Base-by-base conservation (phyloP, 164 flowering plant genomes). In the Vitis rupestris region DNA sequence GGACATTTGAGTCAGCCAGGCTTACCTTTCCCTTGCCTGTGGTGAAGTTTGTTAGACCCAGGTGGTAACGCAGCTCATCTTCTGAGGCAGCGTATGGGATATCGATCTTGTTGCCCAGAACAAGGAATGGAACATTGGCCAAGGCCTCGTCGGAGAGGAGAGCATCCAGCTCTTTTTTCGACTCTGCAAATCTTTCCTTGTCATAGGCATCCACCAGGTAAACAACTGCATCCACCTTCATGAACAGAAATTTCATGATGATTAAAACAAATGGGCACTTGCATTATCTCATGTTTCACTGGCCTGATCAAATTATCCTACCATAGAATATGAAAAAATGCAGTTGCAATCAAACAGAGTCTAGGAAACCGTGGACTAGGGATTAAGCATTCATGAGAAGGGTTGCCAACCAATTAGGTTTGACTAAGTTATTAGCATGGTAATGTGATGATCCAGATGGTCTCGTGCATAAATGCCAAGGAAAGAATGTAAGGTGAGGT, bases 61-160 rank as follows among this genome's bases (percentile, higher is more conserved):
- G 73, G 75, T 82, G 80, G 64, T 66, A 78, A 2, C 83, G 78
- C 67, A 82, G 44, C 73, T 78, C 86, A 47, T 83, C 86, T 56
- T 83, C 86, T 19, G 86, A 83, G 58, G 84, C 83, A 59, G 85
- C 85, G 67, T 80, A 80, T 15, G 85, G 85, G 13, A 82, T 70
- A 60, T 82, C 82, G 9, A 82, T 82, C 78, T 82, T 82, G 78
- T 82, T 82, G 47, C 82, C 85, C 9, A 82, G 67, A 27, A 82
- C 30, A 15, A 82, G 81, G 70, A 82, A 82, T 6, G 85, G 85
- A 16, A 82, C 85, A 64, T 71, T 69, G 1, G 76, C 76, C 56
- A 82, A 64, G 13, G 82, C 57, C 44, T 82, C 81, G 50, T 82
- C 85, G 0, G 83, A 80, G 8, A 82, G 81, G 44, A 82, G 83